A percentile compares a stretch with the other conserved stretches of the same genome.
These are phyloP conservation scores for Theobroma cacao DNA, from an alignment of 345 rosid species.

Conservation along the genomic window DNA sequence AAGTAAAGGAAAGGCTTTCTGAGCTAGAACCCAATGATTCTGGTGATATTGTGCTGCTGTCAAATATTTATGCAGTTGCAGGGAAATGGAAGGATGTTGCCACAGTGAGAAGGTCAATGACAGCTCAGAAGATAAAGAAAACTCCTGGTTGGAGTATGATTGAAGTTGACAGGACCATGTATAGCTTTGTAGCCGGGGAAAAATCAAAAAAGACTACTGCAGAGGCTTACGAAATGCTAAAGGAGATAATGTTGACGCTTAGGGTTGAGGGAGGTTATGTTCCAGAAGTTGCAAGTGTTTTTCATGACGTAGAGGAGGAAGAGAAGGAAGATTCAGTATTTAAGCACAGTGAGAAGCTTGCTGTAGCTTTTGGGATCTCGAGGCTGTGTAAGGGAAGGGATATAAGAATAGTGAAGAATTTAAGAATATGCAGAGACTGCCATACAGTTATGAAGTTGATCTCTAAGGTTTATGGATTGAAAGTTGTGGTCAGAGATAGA, in stretches of 20 bases:
- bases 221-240: constrained; percentile 38
- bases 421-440: constrained; percentile 63
- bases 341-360: constrained; percentile 69
- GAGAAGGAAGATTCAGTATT: constrained; percentile 56
- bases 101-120: constrained; percentile 36
- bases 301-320: constrained; percentile 56
- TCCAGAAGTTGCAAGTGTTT: constrained; percentile 48
- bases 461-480: constrained; percentile 45
- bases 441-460: constrained; percentile 53
- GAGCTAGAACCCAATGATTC: constrained; percentile 37
- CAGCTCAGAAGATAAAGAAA: constrained; percentile 25
- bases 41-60: constrained; percentile 32
- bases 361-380: constrained; percentile 57
- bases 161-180: constrained; percentile 34
- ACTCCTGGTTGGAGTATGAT: constrained; percentile 44
- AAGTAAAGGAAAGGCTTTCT: constrained; percentile 29
- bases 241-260: constrained; percentile 31
- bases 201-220: constrained; percentile 20
- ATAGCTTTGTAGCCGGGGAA: constrained; percentile 31
- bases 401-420: constrained; percentile 55
- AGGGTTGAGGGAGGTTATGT: constrained; percentile 51
- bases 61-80: constrained; percentile 39
- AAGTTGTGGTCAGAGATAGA: constrained; percentile 63
- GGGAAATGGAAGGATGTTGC: constrained; percentile 42
- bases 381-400: constrained; percentile 36